Evolutionary conservation across 2,329 filamentous ascomycete species (phyloP).

Genomic region (Cryphonectria nitschkei): DNA sequence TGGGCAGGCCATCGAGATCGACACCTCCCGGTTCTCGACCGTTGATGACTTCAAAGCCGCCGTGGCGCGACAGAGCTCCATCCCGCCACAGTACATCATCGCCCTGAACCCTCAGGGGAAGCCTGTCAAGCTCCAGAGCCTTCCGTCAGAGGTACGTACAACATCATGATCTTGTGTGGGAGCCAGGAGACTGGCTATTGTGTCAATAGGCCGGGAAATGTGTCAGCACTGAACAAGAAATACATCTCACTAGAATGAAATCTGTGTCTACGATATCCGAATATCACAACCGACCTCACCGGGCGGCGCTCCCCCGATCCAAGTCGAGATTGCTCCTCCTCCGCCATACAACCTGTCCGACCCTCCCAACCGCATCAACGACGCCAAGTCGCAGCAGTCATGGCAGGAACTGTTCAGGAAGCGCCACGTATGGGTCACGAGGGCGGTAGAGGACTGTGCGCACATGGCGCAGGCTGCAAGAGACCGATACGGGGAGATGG

Average conservation of each 20-base stretch:
- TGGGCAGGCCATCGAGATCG: conserved; percentile 81
- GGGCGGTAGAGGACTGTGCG: conserved; percentile 70
- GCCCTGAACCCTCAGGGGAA: conserved; percentile 84
- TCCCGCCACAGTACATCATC: conserved; percentile 80
- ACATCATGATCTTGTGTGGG: conserved; percentile 13
- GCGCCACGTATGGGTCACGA: conserved; percentile 78
- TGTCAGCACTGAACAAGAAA: background rate
- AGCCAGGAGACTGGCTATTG: background rate
- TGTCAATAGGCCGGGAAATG: background rate
- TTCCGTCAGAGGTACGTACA: conserved; percentile 73
- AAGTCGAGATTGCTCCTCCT: conserved; percentile 54
- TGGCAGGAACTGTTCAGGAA: conserved; percentile 88
- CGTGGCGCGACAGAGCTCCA: conserved; percentile 74
- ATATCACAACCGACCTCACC: conserved; percentile 64
- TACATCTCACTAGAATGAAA: conserved; percentile 66
- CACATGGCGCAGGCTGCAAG: conserved; percentile 65
- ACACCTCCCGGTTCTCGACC: conserved; percentile 74
- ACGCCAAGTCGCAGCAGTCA: conserved; percentile 79
- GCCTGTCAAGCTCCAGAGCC: conserved; percentile 78
- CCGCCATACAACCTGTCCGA: conserved; percentile 61
- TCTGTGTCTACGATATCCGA: conserved; percentile 89
- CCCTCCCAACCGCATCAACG: conserved; percentile 81
- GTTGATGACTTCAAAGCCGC: conserved; percentile 85
- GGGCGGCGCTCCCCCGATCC: conserved; percentile 46
- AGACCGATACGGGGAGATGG: conserved; percentile 72